Percentiles rank a stretch among this genome's conserved stretches.
Conservation (phyloP, 1,284 basidiomycete genomes). For the Abortiporus biennis region DNA sequence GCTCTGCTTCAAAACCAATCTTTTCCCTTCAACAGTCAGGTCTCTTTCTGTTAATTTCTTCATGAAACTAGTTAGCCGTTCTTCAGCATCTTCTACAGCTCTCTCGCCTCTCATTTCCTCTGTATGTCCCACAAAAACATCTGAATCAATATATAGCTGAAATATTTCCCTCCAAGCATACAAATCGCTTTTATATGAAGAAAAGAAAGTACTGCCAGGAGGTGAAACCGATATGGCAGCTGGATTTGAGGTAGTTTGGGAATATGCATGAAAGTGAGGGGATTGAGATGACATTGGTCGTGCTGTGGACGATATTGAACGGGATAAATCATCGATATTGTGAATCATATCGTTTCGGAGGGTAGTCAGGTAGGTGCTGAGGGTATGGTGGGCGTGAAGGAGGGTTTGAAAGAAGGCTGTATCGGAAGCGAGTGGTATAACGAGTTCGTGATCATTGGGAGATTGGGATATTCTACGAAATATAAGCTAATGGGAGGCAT, state of each 20-base stretch:
- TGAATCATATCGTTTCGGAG: conserved; percentile 62
- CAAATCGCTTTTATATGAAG: conserved; percentile 55
- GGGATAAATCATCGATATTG: conserved; percentile 57
- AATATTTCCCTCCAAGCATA: conserved; percentile 93
- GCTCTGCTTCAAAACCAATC: conserved; percentile 61
- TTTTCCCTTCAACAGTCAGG: conserved; percentile 48
- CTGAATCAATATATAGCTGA: conserved; percentile 79
- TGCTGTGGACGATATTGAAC: conserved; percentile 52
- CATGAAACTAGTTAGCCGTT: conserved; percentile 66
- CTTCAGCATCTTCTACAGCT: conserved; percentile 69
- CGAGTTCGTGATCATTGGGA: conserved; percentile 42
- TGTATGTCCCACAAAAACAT: conserved; percentile 81
- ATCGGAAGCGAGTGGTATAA: conserved; percentile 82
- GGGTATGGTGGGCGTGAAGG: conserved; percentile 62
- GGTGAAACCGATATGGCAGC: conserved; percentile 20
- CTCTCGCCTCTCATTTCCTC: conserved; percentile 76
- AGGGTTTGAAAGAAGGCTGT: conserved; percentile 80
- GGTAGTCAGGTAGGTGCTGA: conserved; percentile 58
- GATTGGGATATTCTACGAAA: not conserved
- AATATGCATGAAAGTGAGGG: conserved; percentile 43
- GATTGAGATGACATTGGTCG: conserved; percentile 47
- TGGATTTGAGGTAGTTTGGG: conserved; percentile 35
- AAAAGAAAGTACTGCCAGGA: conserved; percentile 10
- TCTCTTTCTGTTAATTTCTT: conserved; percentile 60
- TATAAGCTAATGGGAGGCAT: too few species aligned